Evolutionary conservation across 1,284 basidiomycete genomes (phyloP).

Genomic region (Tylopilus sp.): DNA sequence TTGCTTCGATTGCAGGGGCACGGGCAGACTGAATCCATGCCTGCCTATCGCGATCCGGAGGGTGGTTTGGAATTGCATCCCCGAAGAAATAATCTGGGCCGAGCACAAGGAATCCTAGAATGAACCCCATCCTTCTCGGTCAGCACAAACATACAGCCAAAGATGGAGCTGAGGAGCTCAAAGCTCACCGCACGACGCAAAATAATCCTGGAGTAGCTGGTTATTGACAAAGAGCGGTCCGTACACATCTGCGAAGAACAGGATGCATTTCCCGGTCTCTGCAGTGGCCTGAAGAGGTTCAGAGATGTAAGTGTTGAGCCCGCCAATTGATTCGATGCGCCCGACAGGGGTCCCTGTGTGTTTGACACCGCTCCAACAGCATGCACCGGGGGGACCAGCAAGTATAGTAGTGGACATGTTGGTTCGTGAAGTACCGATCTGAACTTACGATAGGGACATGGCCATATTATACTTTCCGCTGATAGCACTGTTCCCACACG

Average conservation of each 20-base stretch:
- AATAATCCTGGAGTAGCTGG: conserved; percentile 61
- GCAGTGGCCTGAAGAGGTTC: conserved; percentile 8
- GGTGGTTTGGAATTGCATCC: conserved; percentile 13
- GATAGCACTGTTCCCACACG: neutral
- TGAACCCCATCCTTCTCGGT: neutral
- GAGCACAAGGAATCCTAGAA: conserved; percentile 22
- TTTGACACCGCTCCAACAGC: conserved; percentile 57
- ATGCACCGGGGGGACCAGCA: conserved; percentile 53
- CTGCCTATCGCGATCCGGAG: conserved; percentile 4
- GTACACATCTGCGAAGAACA: conserved; percentile 60
- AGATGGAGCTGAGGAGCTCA: too few species aligned
- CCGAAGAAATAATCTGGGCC: conserved; percentile 30
- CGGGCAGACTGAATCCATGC: conserved; percentile 8
- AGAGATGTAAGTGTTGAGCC: neutral
- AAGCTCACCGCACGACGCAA: conserved; percentile 54
- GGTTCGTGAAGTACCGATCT: neutral
- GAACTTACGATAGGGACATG: neutral
- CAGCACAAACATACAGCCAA: neutral
- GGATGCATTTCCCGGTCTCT: conserved; percentile 34
- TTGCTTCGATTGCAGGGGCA: conserved; percentile 15
- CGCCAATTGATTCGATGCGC: neutral
- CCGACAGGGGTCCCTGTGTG: conserved; percentile 54
- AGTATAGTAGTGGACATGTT: conserved; percentile 41
- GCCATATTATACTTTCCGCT: neutral
- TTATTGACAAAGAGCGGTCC: conserved; percentile 60